A percentile compares a stretch with the other conserved stretches of the same genome.
Evolutionary conservation across 345 rosid species (phyloP).

Genomic region (Laguncularia racemosa): DNA sequence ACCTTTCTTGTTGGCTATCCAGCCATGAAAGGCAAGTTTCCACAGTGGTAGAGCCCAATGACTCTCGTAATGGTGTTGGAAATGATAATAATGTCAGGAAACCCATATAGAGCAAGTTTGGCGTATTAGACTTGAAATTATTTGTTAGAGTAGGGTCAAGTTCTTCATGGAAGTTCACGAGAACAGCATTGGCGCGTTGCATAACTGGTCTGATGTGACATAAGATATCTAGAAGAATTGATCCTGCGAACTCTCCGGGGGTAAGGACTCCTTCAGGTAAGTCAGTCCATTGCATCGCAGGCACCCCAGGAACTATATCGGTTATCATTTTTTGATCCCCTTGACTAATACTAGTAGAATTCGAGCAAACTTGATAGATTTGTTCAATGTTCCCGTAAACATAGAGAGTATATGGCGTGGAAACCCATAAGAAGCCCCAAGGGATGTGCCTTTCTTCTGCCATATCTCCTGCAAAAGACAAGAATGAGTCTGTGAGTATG

Average conservation of each 20-base stretch:
- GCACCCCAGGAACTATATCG: conserved; percentile 43
- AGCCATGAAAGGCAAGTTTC: conserved; percentile 46
- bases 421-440: conserved; percentile 43
- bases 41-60: conserved; percentile 5
- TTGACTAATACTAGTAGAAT: not conserved
- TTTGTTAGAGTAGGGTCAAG: conserved; percentile 25
- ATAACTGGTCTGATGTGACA: conserved; percentile 25
- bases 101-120: conserved; percentile 26
- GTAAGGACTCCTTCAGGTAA: conserved; percentile 35
- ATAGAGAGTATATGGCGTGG: conserved; percentile 31
- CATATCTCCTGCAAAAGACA: conserved; percentile 29
- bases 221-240: conserved; percentile 27
- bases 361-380: conserved; percentile 13
- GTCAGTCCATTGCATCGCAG: conserved; percentile 31
- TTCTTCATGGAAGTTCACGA: conserved; percentile 41
- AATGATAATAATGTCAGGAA: conserved; percentile 14
- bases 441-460: conserved; percentile 25
- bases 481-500: conserved; percentile 47
- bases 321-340: conserved; percentile 16
- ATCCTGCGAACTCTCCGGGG: conserved; percentile 10
- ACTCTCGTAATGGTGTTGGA: conserved; percentile 1
- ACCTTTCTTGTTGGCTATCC: conserved; percentile 21
- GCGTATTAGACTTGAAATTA: conserved; percentile 28
- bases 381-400: conserved; percentile 34
- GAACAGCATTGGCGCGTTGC: conserved; percentile 32